Base-by-base conservation (phyloP, 345 rosid species). In the Brassica nigra region DNA sequence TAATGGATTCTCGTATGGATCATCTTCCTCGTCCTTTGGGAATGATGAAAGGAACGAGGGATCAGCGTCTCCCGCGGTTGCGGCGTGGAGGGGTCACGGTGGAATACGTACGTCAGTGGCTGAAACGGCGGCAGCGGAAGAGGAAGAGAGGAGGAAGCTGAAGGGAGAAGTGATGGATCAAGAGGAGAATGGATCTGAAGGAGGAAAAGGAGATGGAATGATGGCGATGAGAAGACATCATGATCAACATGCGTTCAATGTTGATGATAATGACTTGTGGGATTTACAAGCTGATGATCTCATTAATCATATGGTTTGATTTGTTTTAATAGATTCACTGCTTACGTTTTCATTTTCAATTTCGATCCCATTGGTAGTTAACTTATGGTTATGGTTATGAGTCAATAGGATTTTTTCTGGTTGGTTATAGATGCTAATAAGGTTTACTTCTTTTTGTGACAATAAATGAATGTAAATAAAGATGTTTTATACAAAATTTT, bases 181-280 rank as follows among this genome's bases (percentile, higher is more conserved):
- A 57, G 87, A 83, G 63, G 95, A 89, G 69, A 81, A 79, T n/a
- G 85, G 85, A 23, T 86, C 85, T 68, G 90, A 85, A 16, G 87
- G 86, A 3, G 81, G 76, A 27, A 86, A 86, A 14, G 89, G 87
- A 71, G 88, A 87, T 82, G 88, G 83, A 74, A 73, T 59, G 68
- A 57, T 58, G 76, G 44, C 66, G 83, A 76, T 31, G 77, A 76
- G 62, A 36, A 76, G 37, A 59, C 79, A 80, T 29, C 71, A 79
- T 79, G 31, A 71, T 18, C 81, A 78, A 2, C 75, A 83, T 83
- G 76, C 87, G 78, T 92, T 93, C 84, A 87, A 78, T 78, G 82
- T 92, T 27, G 97, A 93, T 33, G 97, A 93, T 34, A 89, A 89
- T 71, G 91, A 88, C 52, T 76, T 95, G 71, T 93, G 99, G 99